Evolutionary conservation across 345 rosid genomes (phyloP).

Genomic region (Acer saccharum): DNA sequence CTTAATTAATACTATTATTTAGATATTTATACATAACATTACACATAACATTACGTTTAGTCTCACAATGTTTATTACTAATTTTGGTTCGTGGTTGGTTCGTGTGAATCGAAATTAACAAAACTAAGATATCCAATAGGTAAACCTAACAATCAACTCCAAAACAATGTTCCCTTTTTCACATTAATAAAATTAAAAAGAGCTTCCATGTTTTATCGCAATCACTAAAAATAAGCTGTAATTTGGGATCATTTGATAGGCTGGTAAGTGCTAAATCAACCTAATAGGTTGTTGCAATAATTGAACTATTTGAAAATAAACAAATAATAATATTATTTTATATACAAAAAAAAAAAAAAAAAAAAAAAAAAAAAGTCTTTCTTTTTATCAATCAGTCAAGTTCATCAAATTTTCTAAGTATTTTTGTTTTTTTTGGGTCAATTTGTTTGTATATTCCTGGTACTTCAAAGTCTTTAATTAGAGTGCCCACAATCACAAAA

Average conservation of each 20-base stretch:
- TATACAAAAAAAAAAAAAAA: no score
- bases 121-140: neutral
- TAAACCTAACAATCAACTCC: neutral
- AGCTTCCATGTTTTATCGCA: neutral
- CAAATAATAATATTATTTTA: no score
- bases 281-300: neutral
- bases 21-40: no score
- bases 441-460: constrained; percentile 15
- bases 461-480: neutral
- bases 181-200: neutral
- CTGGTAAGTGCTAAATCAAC: neutral
- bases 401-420: neutral
- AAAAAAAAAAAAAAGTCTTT: no score
- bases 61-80: neutral
- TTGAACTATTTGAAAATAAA: neutral
- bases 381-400: neutral
- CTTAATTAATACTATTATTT: no score
- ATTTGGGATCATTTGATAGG: neutral
- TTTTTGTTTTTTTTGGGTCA: constrained; percentile 15
- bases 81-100: no score
- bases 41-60: no score
- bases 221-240: neutral
- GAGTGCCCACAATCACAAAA: constrained; percentile 1
- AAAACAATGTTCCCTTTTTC: neutral
- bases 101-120: neutral